Percentiles rank a stretch among this genome's conserved stretches.
Evolutionary conservation across 257 asterid genomes (phyloP).

Genomic region (Nicotiana tomentosiformis): DNA sequence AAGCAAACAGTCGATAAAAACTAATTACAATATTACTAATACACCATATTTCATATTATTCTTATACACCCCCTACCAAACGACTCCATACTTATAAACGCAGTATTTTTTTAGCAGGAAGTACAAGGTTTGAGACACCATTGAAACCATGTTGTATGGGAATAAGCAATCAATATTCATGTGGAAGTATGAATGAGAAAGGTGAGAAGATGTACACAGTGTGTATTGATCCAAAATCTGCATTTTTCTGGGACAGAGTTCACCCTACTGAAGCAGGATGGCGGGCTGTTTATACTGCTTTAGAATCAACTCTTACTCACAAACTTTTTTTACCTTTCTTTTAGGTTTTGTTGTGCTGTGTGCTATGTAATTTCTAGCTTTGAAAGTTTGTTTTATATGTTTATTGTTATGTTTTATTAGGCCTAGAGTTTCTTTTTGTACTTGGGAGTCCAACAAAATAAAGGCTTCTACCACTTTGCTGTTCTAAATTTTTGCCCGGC

Average conservation of each 20-base stretch:
- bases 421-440: background rate
- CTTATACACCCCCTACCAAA: no score
- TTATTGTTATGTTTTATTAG: background rate
- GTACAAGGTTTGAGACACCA: constrained; percentile 48
- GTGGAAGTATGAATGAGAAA: constrained; percentile 48
- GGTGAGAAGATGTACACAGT: constrained; percentile 62
- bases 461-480: background rate
- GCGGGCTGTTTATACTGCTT: constrained; percentile 42
- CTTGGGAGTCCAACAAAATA: background rate
- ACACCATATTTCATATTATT: no score
- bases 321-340: background rate
- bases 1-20: no score
- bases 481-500: background rate
- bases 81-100: background rate
- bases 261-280: constrained; percentile 97
- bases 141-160: constrained; percentile 80
- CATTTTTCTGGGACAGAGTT: constrained; percentile 75
- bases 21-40: no score
- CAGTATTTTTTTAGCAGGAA: constrained; percentile 25
- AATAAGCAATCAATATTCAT: constrained; percentile 27
- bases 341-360: background rate
- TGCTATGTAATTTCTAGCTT: background rate
- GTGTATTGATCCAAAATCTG: constrained; percentile 49
- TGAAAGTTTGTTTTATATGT: background rate
- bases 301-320: constrained; percentile 40